phyloP scores from a whole-genome alignment of 148 eudicot species.

The Hydrangea macrophylla region DNA sequence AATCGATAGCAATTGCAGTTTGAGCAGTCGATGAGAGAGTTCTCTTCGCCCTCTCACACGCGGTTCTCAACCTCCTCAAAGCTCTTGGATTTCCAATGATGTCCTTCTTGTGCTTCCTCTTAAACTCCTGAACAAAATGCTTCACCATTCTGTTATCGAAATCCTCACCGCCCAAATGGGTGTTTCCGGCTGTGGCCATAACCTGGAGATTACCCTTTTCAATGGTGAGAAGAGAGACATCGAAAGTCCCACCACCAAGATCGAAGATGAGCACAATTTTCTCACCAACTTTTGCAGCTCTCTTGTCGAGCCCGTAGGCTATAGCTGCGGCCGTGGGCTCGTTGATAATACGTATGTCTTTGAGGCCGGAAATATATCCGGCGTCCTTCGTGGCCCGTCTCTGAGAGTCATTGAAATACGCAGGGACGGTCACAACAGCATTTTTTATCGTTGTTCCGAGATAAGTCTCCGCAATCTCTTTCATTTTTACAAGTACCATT shows the following conservation, averaged over 20 bases:
- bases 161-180: slow-evolving; percentile 12
- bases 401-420: slow-evolving; percentile 13
- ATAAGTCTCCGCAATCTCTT: slow-evolving; percentile 11
- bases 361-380: slow-evolving; percentile 12
- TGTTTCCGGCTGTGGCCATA: slow-evolving; percentile 11
- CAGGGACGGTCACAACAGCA: slow-evolving; percentile 11
- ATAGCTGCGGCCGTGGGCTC: slow-evolving; percentile 16
- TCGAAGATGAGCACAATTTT: slow-evolving; percentile 14
- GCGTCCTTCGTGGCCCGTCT: slow-evolving; percentile 14
- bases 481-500: slow-evolving; percentile 10
- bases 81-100: slow-evolving; percentile 12
- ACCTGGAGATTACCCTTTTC: slow-evolving; percentile 13
- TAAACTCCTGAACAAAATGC: slow-evolving; percentile 13
- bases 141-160: slow-evolving; percentile 17
- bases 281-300: slow-evolving; percentile 12
- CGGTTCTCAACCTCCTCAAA: slow-evolving; percentile 2
- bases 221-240: slow-evolving; percentile 11
- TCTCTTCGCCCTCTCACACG: slow-evolving; percentile 14
- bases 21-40: slow-evolving; percentile 15
- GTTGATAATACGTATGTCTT: slow-evolving; percentile 14
- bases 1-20: slow-evolving; percentile 9
- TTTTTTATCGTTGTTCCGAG: slow-evolving; percentile 10
- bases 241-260: slow-evolving; percentile 16
- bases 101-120: slow-evolving; percentile 17
- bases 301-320: slow-evolving; percentile 17